Percentiles rank a stretch among this genome's conserved stretches.
phyloP scores from a whole-genome alignment of 352 stramenopile species.

The Phytophthora pinifolia region DNA sequence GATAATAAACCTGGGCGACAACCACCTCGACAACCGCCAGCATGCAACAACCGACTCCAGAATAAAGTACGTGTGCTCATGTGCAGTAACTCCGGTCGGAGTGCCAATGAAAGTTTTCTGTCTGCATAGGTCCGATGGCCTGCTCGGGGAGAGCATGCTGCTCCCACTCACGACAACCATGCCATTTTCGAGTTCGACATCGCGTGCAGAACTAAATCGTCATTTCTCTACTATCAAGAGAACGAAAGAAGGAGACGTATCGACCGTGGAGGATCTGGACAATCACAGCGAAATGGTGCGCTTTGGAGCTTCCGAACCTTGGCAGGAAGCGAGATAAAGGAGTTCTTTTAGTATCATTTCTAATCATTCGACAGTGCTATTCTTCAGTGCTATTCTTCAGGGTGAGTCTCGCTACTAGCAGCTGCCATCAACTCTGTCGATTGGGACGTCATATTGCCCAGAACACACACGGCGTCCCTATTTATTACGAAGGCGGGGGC shows the following conservation, averaged over 20 bases:
- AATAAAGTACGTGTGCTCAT: slow-evolving; percentile 5
- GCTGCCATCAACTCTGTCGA: slow-evolving; percentile 23
- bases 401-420: slow-evolving; percentile 9
- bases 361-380: not conserved
- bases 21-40: slow-evolving; percentile 1
- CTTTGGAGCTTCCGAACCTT: slow-evolving; percentile 16
- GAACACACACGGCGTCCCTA: slow-evolving; percentile 43
- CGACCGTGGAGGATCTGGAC: slow-evolving; percentile 9
- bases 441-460: slow-evolving; percentile 45
- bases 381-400: slow-evolving; percentile 15
- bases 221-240: not conserved
- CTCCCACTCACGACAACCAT: slow-evolving; percentile 31
- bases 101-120: too few relatives aligned
- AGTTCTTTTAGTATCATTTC: not conserved
- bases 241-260: slow-evolving; percentile 2
- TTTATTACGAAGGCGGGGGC: slow-evolving; percentile 53
- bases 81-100: not conserved
- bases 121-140: slow-evolving; percentile 8
- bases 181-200: slow-evolving; percentile 1
- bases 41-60: not conserved
- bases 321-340: not conserved
- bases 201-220: not conserved
- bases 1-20: slow-evolving; percentile 1
- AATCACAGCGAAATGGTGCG: slow-evolving; percentile 47
- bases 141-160: slow-evolving; percentile 41